Evolutionary conservation across 1,139 yeast genomes (phyloP), one percentile per base, ranked within the genome.

Genomic region (Maudiozyma humilis): DNA sequence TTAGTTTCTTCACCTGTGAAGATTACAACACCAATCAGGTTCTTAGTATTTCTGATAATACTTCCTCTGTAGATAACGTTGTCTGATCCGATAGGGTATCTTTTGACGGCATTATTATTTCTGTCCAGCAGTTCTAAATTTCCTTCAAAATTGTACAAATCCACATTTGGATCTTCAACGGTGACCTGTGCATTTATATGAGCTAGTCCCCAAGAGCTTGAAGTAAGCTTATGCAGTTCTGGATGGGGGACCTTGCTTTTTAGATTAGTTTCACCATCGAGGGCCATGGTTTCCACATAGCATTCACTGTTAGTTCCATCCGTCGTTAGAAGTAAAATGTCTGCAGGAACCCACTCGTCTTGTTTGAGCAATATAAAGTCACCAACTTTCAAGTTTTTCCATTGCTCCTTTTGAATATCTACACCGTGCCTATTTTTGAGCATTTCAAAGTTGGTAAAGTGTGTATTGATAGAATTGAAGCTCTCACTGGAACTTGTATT

Each of bases 1-100:
- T 93, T 93, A 4, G 96, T 78, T 65, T 93, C 98, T 64, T 88
- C 96, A 47, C 99, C 98, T 0, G 95, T 81, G 69, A 88, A 93
- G 1, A 89, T 71, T 10, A 87, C 96, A 51, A 89, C 59, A 0
- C 97, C 98, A 36, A 85, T 60, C 4, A 79, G 72, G 16, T 76
- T 69, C 13, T 73, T 72, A 0, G 98, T 89, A 62, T 93, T 91
- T 60, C 98, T 75, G 35, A 91, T 65, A 36, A 88, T 76, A 46
- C 94, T 82, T 2, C 98, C 98, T 58, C 99, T 73, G 60, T 89
- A 91, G 2, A 86, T 69, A 14, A 91, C 76, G 58, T 91, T 85
- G 27, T 83, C 91, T 10, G 87, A 77, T 0, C 86, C 84, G 36
- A 93, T 65, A 0, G 98, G 82, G 53, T 72, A 73, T 29, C 61